Evolutionary conservation across 208 protist species (phyloP).

Genomic region (Tritrichomonas musculus): DNA sequence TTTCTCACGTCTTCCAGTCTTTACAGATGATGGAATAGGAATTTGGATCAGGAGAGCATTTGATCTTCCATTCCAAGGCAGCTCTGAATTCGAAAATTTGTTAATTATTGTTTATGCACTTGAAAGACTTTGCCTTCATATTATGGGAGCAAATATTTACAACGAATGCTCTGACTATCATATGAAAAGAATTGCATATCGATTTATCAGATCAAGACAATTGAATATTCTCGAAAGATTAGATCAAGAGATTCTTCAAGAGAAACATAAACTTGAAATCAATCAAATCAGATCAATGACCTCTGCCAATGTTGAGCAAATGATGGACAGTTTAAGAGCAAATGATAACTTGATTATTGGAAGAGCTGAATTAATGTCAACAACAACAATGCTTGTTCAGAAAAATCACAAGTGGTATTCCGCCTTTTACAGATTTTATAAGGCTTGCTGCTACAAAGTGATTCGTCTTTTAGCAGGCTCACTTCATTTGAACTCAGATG

Average conservation of each 20-base stretch:
- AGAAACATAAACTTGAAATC: not conserved
- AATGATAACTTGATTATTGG: not conserved
- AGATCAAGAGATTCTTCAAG: not conserved
- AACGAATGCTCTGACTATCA: not conserved
- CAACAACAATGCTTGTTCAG: too few relatives aligned
- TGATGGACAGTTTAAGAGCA: not conserved
- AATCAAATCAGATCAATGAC: not conserved
- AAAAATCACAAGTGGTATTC: too few relatives aligned
- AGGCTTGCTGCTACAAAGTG: too few relatives aligned
- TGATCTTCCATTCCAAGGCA: not conserved
- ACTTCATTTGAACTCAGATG: not conserved
- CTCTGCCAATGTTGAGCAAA: not conserved
- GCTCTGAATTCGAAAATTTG: not conserved
- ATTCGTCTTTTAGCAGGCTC: not conserved
- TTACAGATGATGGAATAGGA: not conserved
- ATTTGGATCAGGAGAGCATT: not conserved
- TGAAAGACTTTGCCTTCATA: not conserved
- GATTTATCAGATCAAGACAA: constrained; percentile 20
- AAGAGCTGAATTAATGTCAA: not conserved
- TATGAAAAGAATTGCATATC: not conserved
- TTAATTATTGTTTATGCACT: not conserved
- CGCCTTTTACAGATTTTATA: too few relatives aligned
- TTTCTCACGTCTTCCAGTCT: not conserved
- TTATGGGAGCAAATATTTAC: not conserved
- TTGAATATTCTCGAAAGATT: not conserved